Percentiles rank a stretch among this genome's conserved stretches.
These are phyloP conservation scores for Trichoderma sp. DNA, from an alignment of 2,329 filamentous ascomycete genomes.

Conservation along the genomic window DNA sequence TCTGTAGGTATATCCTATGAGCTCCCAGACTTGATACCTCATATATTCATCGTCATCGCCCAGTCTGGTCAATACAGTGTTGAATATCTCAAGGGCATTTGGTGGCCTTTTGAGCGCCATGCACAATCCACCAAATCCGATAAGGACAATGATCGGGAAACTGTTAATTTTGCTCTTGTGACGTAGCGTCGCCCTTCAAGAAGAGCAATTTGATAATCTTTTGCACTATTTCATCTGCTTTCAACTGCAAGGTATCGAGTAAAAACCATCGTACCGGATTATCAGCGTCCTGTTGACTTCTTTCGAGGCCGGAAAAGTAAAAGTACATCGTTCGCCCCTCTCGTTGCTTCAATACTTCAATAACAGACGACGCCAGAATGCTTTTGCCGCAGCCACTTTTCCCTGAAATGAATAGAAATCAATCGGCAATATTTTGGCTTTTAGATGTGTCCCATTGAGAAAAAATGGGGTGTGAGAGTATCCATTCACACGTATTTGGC, in stretches of 20 bases:
- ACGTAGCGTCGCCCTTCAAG: neutral
- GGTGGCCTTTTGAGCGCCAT: neutral
- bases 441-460: neutral
- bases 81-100: neutral
- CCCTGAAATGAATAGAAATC: neutral
- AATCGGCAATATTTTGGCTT: neutral
- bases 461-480: neutral
- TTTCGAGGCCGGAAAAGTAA: neutral
- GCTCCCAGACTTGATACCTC: neutral
- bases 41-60: neutral
- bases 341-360: neutral
- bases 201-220: neutral
- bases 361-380: neutral
- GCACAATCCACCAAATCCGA: neutral
- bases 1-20: neutral
- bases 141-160: neutral
- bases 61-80: neutral
- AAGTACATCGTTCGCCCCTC: neutral
- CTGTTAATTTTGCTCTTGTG: neutral
- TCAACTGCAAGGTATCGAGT: neutral
- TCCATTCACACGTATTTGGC: neutral
- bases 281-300: neutral
- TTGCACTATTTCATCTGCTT: neutral
- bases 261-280: neutral
- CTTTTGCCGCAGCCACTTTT: neutral